These are phyloP conservation scores for Leccinum subgranulosum DNA, from an alignment of 768 basidiomycete genomes.

Conservation along the genomic window DNA sequence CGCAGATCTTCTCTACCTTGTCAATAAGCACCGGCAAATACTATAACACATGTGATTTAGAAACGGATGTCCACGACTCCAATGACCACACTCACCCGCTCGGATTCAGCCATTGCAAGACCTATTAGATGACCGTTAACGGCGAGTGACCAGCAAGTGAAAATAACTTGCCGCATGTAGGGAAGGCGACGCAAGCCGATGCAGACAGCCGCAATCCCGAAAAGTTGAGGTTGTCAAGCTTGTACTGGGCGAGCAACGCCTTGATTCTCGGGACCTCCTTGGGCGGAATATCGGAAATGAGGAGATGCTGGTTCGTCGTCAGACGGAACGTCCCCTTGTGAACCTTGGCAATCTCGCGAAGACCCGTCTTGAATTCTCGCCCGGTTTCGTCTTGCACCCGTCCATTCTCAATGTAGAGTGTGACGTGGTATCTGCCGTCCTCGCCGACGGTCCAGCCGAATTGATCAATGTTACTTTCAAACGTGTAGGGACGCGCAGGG, in stretches of 20 bases:
- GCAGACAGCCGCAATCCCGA: conserved; percentile 81
- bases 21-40: conserved; percentile 91
- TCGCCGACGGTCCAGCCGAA: conserved; percentile 90
- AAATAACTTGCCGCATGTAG: conserved; percentile 68
- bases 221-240: conserved; percentile 82
- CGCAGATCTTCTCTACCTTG: conserved; percentile 93
- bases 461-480: conserved; percentile 89
- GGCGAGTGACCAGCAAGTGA: neutral
- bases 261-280: conserved; percentile 79
- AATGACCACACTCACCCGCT: conserved; percentile 43
- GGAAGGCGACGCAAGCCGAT: conserved; percentile 97
- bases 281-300: conserved; percentile 78
- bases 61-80: conserved; percentile 15
- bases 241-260: conserved; percentile 74
- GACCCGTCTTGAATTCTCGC: conserved; percentile 86
- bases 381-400: conserved; percentile 93
- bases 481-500: conserved; percentile 73
- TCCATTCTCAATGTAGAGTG: conserved; percentile 95
- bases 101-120: conserved; percentile 78
- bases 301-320: conserved; percentile 92
- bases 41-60: conserved; percentile 45
- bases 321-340: conserved; percentile 94
- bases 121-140: conserved; percentile 31
- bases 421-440: conserved; percentile 89
- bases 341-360: conserved; percentile 88